phyloP scores from a whole-genome alignment of 148 eudicot genomes.

The Rhododendron simsii region DNA sequence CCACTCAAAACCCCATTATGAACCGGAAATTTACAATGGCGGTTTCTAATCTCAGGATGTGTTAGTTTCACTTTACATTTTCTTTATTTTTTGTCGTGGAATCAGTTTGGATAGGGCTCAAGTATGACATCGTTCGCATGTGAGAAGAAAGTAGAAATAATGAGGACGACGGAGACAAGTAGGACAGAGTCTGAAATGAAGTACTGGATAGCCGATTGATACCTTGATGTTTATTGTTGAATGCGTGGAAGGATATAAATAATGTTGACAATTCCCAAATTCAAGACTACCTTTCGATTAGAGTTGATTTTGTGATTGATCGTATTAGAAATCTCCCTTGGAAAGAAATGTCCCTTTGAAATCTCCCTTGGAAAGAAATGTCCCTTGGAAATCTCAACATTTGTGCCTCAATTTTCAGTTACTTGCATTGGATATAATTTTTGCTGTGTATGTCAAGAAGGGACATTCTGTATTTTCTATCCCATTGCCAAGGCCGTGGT shows the following conservation, averaged over 20 bases:
- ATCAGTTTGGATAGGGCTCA: neutral
- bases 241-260: neutral
- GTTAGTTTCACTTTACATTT: neutral
- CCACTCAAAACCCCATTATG: neutral
- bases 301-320: neutral
- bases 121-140: neutral
- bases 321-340: neutral
- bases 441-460: neutral
- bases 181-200: neutral
- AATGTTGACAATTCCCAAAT: neutral
- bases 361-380: neutral
- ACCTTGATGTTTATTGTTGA: neutral
- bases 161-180: neutral
- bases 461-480: neutral
- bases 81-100: neutral
- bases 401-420: neutral
- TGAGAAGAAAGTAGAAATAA: neutral
- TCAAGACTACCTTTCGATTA: neutral
- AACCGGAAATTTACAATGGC: neutral
- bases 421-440: neutral
- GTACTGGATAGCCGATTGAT: too few species aligned
- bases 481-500: neutral
- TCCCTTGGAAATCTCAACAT: neutral
- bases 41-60: neutral
- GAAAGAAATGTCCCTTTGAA: neutral